Evolutionary conservation across 2,329 filamentous ascomycete species (phyloP), one percentile per base, ranked within the genome.

Genomic region (Ciborinia camelliae): DNA sequence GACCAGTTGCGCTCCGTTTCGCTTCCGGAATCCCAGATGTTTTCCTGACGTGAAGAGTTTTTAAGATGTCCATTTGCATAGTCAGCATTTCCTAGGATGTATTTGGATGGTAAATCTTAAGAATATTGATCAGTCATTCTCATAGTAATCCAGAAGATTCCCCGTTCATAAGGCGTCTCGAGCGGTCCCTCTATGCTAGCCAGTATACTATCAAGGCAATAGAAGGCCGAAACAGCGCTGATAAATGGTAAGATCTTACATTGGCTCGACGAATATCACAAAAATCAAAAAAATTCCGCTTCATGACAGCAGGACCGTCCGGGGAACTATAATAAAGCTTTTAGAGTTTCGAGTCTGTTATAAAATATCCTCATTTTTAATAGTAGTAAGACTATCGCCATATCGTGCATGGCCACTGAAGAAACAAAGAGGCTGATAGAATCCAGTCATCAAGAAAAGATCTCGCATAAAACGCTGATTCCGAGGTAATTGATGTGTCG

Each of bases 171-270:
- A 0, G 70, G 71, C 1, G 72, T 73, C 10, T 70, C 73, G 9
- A 7, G 71, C 5, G 69, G 71, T 0, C 71, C 71, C 63, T 73
- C 69, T 41, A 73, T 71, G 54, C 69, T 70, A 7, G 71, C 71
- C 4, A 74, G 43, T 9, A 72, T 59, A n/a, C 51, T 67, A 37
- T 69, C 65, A 0, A 73, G 62, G 3, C 60, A 62, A 62, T 73
- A 69, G 0, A 59, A 62, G 1, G 72, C 39, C 12, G 71, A 66
- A 0, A 54, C 53, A 10, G 71, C 69, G 32, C 68, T 71, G 53
- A 72, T 60, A 55, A 73, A 72, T 18, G 69, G 69, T n/a, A n/a
- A n/a, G n/a, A n/a, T n/a, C n/a, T n/a, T 2, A 71, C 63, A 30
- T 64, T 67, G n/a, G 66, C 68, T 15, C 32, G 7, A 15, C 66